Conservation (phyloP, 306 rosid genomes). For the Elaeagnus macrophylla region DNA sequence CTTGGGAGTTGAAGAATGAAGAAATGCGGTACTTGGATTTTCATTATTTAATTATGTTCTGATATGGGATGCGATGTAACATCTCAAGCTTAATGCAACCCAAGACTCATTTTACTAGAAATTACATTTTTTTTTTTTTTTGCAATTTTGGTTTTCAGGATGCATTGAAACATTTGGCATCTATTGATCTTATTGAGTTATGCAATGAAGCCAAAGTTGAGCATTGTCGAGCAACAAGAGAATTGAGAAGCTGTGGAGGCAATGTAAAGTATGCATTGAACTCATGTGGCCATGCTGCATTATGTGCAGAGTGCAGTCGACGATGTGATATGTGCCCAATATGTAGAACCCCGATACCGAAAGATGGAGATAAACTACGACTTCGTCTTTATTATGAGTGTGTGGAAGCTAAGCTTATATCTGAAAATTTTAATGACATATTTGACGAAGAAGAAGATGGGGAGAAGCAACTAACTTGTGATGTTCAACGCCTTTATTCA, state of each 20-base stretch:
- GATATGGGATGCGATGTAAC: not conserved
- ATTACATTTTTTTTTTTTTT: not conserved
- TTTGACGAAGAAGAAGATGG: conserved; percentile 75
- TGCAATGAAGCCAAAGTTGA: conserved; percentile 95
- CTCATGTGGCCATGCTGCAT: conserved; percentile 88
- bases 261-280: conserved; percentile 56
- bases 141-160: conserved; percentile 47
- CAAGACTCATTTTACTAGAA: not conserved
- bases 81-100: not conserved
- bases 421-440: conserved; percentile 66
- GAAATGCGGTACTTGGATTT: not conserved
- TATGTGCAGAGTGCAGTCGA: conserved; percentile 87
- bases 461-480: conserved; percentile 57
- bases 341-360: conserved; percentile 67
- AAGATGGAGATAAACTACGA: conserved; percentile 38
- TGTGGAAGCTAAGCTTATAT: conserved; percentile 74
- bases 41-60: not conserved
- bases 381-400: conserved; percentile 81
- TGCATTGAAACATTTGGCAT: conserved; percentile 77
- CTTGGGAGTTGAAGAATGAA: not conserved
- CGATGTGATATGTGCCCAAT: conserved; percentile 87
- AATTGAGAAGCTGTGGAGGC: conserved; percentile 94
- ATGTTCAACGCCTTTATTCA: conserved; percentile 77
- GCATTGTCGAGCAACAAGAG: conserved; percentile 90
- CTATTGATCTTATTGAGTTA: conserved; percentile 70